phyloP scores from a whole-genome alignment of 305 asterid species.

The Solanum hybrid region DNA sequence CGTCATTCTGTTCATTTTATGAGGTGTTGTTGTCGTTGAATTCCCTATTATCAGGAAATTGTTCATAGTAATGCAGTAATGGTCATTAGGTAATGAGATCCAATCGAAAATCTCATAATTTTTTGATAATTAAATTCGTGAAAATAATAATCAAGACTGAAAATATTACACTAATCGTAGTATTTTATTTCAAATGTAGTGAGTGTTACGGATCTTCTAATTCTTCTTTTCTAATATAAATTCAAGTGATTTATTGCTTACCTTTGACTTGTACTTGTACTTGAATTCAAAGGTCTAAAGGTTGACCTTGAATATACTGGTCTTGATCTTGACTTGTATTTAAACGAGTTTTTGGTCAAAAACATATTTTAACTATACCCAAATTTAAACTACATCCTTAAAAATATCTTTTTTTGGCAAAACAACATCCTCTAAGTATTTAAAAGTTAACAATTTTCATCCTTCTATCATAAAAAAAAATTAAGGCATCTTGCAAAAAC shows the following conservation, averaged over 20 bases:
- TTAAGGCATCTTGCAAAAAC: no score
- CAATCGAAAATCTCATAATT: not conserved
- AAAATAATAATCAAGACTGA: not conserved
- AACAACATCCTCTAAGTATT: no score
- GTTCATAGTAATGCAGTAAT: not conserved
- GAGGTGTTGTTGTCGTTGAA: not conserved
- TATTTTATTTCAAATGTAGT: not conserved
- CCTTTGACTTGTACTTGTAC: not conserved
- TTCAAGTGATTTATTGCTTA: no score
- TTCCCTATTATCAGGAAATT: not conserved
- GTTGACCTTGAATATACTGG: not conserved
- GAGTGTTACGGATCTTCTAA: not conserved
- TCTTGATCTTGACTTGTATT: not conserved
- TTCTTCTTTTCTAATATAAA: not conserved
- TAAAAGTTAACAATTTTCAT: no score
- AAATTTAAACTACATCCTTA: no score
- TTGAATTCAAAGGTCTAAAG: not conserved
- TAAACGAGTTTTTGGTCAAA: no score
- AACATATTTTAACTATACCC: no score
- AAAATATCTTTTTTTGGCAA: no score
- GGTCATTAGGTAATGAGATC: not conserved
- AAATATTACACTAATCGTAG: not conserved
- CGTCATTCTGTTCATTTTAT: not conserved
- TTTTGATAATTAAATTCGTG: not conserved
- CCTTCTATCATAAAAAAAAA: no score